These are phyloP conservation scores for Limnanthes douglasii DNA, from an alignment of 345 rosid genomes.

Conservation along the genomic window DNA sequence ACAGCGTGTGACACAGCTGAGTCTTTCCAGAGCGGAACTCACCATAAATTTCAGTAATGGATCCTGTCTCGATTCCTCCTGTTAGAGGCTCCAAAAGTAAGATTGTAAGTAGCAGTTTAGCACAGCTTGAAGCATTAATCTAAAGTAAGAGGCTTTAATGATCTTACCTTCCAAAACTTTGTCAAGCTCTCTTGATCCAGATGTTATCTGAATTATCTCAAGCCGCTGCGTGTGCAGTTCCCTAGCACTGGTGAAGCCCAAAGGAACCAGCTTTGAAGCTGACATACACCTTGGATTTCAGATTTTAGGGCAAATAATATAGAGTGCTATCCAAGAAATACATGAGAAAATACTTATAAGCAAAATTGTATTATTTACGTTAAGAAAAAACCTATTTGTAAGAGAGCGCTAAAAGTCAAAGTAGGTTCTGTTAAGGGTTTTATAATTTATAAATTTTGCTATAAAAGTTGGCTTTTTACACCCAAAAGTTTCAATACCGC, in stretches of 20 bases:
- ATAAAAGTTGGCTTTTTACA: no score
- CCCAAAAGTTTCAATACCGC: no score
- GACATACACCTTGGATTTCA: conserved; percentile 6
- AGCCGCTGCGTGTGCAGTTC: conserved; percentile 87
- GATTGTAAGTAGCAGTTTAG: conserved; percentile 3
- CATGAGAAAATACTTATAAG: no score
- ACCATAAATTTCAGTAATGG: conserved; percentile 91
- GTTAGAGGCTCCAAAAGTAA: conserved; percentile 9
- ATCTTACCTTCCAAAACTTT: conserved; percentile 75
- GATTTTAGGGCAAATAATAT: not conserved
- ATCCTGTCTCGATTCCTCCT: conserved; percentile 97
- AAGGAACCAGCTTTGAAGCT: conserved; percentile 89
- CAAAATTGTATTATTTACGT: no score
- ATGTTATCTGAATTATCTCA: conserved; percentile 91
- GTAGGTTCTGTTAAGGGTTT: no score
- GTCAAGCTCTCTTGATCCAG: conserved; percentile 93
- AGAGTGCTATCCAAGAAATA: no score
- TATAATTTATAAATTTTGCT: no score
- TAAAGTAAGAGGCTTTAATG: not conserved
- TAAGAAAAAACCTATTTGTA: no score
- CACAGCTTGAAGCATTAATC: not conserved
- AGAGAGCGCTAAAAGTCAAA: no score
- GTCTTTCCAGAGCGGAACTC: conserved; percentile 98
- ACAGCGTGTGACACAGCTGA: conserved; percentile 91
- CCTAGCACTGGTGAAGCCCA: conserved; percentile 91